Evolutionary conservation across 441 rosid species (phyloP).

Genomic region (Bruguiera hainesii): DNA sequence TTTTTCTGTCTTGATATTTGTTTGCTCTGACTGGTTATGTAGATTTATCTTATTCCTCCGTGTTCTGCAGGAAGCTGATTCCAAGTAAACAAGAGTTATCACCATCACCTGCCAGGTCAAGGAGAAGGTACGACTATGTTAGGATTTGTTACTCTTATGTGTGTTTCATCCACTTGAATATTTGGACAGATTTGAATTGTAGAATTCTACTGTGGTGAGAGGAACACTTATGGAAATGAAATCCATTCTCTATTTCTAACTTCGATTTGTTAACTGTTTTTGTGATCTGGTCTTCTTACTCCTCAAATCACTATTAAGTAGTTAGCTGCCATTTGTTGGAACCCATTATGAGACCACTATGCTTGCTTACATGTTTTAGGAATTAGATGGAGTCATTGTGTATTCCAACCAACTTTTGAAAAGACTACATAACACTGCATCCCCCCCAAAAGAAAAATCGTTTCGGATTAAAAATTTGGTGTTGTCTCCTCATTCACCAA

Average conservation of each 20-base stretch:
- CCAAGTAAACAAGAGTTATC: slow-evolving; percentile 53
- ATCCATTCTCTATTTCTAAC: background rate
- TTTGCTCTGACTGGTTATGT: too few relatives aligned
- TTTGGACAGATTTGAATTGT: slow-evolving; percentile 5
- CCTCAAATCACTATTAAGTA: background rate
- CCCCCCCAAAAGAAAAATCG: too few relatives aligned
- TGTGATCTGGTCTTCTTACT: background rate
- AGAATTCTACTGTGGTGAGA: background rate
- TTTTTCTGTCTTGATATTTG: slow-evolving; percentile 16
- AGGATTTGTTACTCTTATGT: slow-evolving; percentile 8
- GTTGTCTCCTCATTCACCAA: too few relatives aligned
- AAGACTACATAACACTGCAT: too few relatives aligned
- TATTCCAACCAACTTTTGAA: background rate
- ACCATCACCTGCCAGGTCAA: slow-evolving; percentile 81
- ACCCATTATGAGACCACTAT: too few relatives aligned
- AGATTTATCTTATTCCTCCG: slow-evolving; percentile 12
- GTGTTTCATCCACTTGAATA: slow-evolving; percentile 1
- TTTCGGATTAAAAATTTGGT: too few relatives aligned
- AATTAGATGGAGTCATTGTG: too few relatives aligned
- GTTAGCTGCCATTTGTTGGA: background rate
- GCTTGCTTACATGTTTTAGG: too few relatives aligned
- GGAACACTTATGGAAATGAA: slow-evolving; percentile 8
- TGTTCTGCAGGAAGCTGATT: slow-evolving; percentile 45
- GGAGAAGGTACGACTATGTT: slow-evolving; percentile 51
- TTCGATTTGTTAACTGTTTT: background rate